These are phyloP conservation scores for Auricularia cornea DNA, from an alignment of 768 basidiomycete genomes.

Conservation along the genomic window DNA sequence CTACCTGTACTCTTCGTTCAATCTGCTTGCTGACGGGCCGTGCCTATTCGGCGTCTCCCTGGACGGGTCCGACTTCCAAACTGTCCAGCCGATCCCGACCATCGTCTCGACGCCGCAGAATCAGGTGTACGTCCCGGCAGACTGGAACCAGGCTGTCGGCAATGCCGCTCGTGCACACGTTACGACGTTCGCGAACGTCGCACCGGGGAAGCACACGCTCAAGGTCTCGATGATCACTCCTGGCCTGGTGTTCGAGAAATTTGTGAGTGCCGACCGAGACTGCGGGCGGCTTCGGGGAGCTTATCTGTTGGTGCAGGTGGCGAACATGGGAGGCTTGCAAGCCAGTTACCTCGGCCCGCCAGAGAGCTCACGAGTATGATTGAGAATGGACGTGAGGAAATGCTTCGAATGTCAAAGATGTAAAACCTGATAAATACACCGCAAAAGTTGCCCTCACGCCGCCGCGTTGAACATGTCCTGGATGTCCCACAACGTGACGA, in stretches of 20 bases:
- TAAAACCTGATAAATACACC: too few species aligned
- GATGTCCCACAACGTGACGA: neutral
- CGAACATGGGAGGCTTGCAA: slow-evolving; percentile 48
- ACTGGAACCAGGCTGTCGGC: slow-evolving; percentile 51
- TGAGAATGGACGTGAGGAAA: too few species aligned
- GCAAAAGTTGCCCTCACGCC: too few species aligned
- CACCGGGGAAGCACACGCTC: slow-evolving; percentile 50
- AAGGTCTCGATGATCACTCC: slow-evolving; percentile 57
- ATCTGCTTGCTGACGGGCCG: slow-evolving; percentile 41
- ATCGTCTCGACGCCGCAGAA: slow-evolving; percentile 19
- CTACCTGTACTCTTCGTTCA: slow-evolving; percentile 44
- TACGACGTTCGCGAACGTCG: slow-evolving; percentile 31
- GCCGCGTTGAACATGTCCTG: neutral
- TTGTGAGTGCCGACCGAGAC: too few species aligned
- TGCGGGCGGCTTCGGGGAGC: too few species aligned
- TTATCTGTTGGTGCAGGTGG: too few species aligned
- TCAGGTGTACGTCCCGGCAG: slow-evolving; percentile 35
- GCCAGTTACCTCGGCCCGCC: slow-evolving; percentile 58
- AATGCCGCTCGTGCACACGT: slow-evolving; percentile 38
- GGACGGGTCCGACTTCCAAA: slow-evolving; percentile 27
- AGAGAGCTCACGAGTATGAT: slow-evolving; percentile 34
- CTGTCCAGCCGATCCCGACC: slow-evolving; percentile 23
- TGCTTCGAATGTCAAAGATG: too few species aligned
- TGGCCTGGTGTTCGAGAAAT: slow-evolving; percentile 55
- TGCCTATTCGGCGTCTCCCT: slow-evolving; percentile 44